phyloP scores from a whole-genome alignment of 805 yeast genomes.

The Pichia californica region DNA sequence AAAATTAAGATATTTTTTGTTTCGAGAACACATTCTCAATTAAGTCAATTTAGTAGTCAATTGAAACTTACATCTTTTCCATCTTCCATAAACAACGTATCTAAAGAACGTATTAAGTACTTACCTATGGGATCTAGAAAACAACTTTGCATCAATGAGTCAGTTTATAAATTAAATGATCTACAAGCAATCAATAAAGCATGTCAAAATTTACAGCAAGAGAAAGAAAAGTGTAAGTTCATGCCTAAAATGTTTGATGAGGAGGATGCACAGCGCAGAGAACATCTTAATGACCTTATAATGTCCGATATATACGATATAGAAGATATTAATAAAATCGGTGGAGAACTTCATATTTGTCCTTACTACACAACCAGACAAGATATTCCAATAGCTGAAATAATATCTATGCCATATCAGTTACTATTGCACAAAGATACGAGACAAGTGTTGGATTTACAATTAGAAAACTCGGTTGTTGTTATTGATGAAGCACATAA shows the following conservation, averaged over 20 bases:
- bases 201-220: slow-evolving; percentile 63
- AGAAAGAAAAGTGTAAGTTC: slow-evolving; percentile 33
- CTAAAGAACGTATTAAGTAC: slow-evolving; percentile 52
- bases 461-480: slow-evolving; percentile 58
- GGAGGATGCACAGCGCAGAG: slow-evolving; percentile 26
- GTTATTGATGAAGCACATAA: slow-evolving; percentile 94
- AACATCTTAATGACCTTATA: slow-evolving; percentile 47
- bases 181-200: slow-evolving; percentile 66
- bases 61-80: slow-evolving; percentile 56
- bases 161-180: slow-evolving; percentile 44
- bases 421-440: slow-evolving; percentile 56
- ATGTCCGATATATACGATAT: slow-evolving; percentile 62
- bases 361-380: slow-evolving; percentile 76
- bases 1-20: slow-evolving; percentile 57
- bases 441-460: slow-evolving; percentile 51
- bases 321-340: slow-evolving; percentile 66
- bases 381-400: slow-evolving; percentile 55
- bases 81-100: slow-evolving; percentile 41
- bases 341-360: slow-evolving; percentile 52
- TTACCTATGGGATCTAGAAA: slow-evolving; percentile 76
- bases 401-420: slow-evolving; percentile 83
- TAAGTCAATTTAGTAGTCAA: slow-evolving; percentile 74
- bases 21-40: slow-evolving; percentile 88
- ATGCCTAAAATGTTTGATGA: slow-evolving; percentile 32
- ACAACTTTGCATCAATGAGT: slow-evolving; percentile 73